Percentiles rank a stretch among this genome's conserved stretches.
phyloP scores from a whole-genome alignment of 2,329 filamentous ascomycete species.

The Xylariales sp. region DNA sequence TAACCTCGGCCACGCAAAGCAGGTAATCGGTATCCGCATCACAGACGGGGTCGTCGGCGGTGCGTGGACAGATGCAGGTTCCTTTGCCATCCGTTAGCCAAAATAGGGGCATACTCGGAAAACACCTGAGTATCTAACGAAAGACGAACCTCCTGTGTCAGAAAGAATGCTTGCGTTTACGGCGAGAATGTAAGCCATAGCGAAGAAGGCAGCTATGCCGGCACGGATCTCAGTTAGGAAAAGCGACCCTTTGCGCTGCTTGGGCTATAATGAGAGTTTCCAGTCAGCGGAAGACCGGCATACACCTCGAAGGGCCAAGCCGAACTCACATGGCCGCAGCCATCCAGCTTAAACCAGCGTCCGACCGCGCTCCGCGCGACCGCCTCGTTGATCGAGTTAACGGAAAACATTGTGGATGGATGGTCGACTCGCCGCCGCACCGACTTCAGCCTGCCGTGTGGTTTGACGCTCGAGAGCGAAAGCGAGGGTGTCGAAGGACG shows the following conservation, averaged over 20 bases:
- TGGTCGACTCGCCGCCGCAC: conserved; percentile 19
- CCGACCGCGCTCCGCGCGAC: conserved; percentile 72
- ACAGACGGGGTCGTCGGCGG: conserved; percentile 64
- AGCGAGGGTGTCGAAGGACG: conserved; percentile 9
- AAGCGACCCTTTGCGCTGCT: conserved; percentile 77
- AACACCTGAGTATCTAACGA: conserved; percentile 56
- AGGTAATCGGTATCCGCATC: conserved; percentile 67
- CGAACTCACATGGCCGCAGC: conserved; percentile 80
- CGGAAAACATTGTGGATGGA: conserved; percentile 24
- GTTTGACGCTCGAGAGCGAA: conserved; percentile 20
- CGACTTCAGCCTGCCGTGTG: conserved; percentile 27
- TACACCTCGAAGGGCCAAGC: conserved; percentile 33
- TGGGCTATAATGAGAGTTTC: conserved; percentile 60
- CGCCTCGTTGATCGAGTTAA: conserved; percentile 33
- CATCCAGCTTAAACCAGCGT: conserved; percentile 82
- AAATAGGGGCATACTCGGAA: conserved; percentile 45
- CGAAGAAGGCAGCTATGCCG: conserved; percentile 78
- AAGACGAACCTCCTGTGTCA: conserved; percentile 46
- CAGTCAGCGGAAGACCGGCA: conserved; percentile 34
- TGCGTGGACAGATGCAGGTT: conserved; percentile 77
- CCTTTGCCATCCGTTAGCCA: conserved; percentile 71
- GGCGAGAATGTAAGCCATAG: conserved; percentile 68
- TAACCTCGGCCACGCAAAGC: conserved; percentile 72
- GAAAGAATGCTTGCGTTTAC: conserved; percentile 49
- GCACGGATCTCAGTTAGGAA: conserved; percentile 89